These are phyloP conservation scores for Malbranchea cinnamomea DNA, from an alignment of 2,329 filamentous ascomycete genomes.

Conservation along the genomic window DNA sequence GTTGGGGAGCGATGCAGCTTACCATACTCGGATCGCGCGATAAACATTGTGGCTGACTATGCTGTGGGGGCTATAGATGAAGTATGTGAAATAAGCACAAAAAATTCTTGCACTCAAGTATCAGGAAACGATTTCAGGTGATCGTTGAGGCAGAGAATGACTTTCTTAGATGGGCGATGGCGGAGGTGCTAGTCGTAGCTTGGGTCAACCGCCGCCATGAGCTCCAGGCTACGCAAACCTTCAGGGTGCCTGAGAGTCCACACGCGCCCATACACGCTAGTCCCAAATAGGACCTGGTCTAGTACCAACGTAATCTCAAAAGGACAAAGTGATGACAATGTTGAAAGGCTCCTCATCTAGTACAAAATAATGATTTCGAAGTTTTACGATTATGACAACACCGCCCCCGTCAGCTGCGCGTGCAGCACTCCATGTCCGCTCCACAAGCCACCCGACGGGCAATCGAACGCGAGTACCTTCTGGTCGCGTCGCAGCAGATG, in stretches of 20 bases:
- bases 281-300: constrained; percentile 12
- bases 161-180: no score
- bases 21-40: constrained; percentile 99
- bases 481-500: constrained; percentile 23
- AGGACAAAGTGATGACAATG: no score
- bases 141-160: no score
- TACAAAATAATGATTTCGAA: constrained; percentile 2
- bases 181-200: constrained; percentile 4
- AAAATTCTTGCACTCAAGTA: not conserved
- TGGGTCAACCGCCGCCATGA: constrained; percentile 3
- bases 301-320: constrained; percentile 3
- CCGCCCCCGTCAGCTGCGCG: constrained; percentile 13
- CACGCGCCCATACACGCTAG: constrained; percentile 13
- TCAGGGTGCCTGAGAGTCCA: constrained; percentile 10
- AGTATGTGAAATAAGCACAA: constrained; percentile 1
- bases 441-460: constrained; percentile 23
- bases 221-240: constrained; percentile 10
- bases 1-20: constrained; percentile 29
- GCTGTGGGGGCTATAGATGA: constrained; percentile 9
- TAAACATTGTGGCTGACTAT: constrained; percentile 70
- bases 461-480: constrained; percentile 27
- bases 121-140: not conserved
- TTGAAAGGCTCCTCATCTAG: no score
- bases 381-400: constrained; percentile 14
- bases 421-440: constrained; percentile 27